Evolutionary conservation across 768 basidiomycete genomes (phyloP).

Genomic region (Thelephora aurantiotincta): DNA sequence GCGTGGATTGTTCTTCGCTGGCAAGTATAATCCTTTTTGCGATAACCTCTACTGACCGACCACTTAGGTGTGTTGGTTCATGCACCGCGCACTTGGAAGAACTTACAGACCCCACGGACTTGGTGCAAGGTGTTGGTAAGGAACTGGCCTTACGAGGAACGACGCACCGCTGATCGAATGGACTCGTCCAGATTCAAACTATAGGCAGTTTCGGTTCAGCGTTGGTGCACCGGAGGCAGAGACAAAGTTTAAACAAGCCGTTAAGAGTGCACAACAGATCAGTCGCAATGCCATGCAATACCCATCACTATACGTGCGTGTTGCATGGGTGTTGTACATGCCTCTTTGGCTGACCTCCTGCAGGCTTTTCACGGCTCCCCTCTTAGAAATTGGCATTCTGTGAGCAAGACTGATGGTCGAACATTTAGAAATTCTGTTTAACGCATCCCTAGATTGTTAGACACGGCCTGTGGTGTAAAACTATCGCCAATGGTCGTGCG

Average conservation of each 20-base stretch:
- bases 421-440: neutral
- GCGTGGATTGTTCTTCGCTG: constrained; percentile 57
- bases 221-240: constrained; percentile 64
- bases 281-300: constrained; percentile 29
- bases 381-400: constrained; percentile 57
- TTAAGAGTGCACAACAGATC: constrained; percentile 23
- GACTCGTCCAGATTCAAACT: constrained; percentile 24
- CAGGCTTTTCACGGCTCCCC: constrained; percentile 62
- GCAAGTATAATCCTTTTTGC: constrained; percentile 16
- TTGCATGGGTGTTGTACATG: neutral
- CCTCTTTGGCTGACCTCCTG: neutral
- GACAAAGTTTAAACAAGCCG: constrained; percentile 39
- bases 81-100: constrained; percentile 62
- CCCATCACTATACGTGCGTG: constrained; percentile 20
- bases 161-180: too few species aligned
- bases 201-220: constrained; percentile 55
- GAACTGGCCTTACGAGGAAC: neutral
- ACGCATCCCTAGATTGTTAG: constrained; percentile 39
- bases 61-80: constrained; percentile 48
- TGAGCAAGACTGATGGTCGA: constrained; percentile 14
- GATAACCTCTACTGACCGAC: neutral
- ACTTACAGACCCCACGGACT: constrained; percentile 37
- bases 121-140: constrained; percentile 38
- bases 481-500: constrained; percentile 40
- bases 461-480: constrained; percentile 55